Conservation (phyloP, 768 basidiomycete genomes). For the Kwoniella newhampshirensis region DNA sequence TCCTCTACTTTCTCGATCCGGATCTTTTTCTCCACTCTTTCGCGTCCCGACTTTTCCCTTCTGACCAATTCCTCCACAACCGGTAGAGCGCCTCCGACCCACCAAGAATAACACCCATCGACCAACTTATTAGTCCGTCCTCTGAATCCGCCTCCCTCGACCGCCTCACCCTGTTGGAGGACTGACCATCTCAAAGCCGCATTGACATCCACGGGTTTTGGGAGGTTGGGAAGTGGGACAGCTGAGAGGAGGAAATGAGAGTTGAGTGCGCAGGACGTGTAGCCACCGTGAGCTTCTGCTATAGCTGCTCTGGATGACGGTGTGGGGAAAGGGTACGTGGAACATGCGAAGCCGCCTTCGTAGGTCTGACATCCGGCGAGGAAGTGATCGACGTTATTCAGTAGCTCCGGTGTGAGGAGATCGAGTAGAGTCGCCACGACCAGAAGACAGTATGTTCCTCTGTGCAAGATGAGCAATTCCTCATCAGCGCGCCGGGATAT, state of each 20-base stretch:
- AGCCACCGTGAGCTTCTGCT: conserved; percentile 96
- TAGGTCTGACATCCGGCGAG: conserved; percentile 87
- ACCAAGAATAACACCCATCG: conserved; percentile 99
- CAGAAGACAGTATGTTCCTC: conserved; percentile 92
- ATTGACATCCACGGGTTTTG: conserved; percentile 61
- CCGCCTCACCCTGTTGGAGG: conserved; percentile 76
- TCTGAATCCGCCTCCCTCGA: conserved; percentile 86
- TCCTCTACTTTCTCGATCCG: conserved; percentile 45
- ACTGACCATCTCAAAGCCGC: conserved; percentile 75
- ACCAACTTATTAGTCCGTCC: conserved; percentile 98
- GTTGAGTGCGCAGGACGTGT: conserved; percentile 89
- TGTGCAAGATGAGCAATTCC: conserved; percentile 43
- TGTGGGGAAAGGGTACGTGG: conserved; percentile 68
- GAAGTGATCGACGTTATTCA: conserved; percentile 72
- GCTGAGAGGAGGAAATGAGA: conserved; percentile 74
- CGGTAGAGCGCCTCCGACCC: conserved; percentile 86
- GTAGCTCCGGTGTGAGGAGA: conserved; percentile 82
- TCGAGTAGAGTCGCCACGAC: conserved; percentile 78
- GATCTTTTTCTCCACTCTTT: conserved; percentile 4
- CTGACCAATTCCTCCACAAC: conserved; percentile 63
- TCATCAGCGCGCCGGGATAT: no score
- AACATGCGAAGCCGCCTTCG: conserved; percentile 88
- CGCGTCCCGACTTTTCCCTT: conserved; percentile 19
- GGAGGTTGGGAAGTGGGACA: conserved; percentile 27
- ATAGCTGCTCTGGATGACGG: conserved; percentile 54